Evolutionary conservation across 2,329 filamentous ascomycete genomes (phyloP).

Genomic region (Xylariaceae sp.): DNA sequence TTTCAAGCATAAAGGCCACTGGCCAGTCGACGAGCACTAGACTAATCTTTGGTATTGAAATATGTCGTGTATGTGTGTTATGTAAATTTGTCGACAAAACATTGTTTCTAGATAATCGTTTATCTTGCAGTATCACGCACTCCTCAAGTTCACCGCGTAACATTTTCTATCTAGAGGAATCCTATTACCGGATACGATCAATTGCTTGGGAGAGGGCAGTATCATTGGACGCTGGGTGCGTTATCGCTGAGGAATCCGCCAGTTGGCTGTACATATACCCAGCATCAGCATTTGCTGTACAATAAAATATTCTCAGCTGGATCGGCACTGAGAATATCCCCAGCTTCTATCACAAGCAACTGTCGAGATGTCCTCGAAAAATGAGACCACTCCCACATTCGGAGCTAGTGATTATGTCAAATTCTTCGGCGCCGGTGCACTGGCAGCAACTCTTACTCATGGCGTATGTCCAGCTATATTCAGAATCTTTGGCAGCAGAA

Average conservation of each 20-base stretch:
- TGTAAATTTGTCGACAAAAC: no score
- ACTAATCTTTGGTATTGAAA: no score
- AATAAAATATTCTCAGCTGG: no score
- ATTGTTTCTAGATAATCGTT: no score
- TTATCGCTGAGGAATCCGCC: conserved; percentile 33
- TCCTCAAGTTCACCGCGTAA: no score
- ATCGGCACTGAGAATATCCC: not conserved
- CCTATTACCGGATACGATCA: no score
- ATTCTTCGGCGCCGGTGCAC: conserved; percentile 59
- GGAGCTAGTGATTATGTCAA: conserved; percentile 53
- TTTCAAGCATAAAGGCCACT: not conserved
- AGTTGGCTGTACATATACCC: not conserved
- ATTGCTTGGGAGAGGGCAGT: no score
- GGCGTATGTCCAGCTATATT: conserved; percentile 46
- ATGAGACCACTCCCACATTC: conserved; percentile 47
- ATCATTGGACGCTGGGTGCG: not conserved
- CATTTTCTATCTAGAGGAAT: no score
- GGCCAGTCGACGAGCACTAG: not conserved
- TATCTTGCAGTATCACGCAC: no score
- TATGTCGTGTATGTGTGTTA: no score
- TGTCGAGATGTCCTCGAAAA: conserved; percentile 28
- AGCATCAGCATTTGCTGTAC: no score
- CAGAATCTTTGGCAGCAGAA: not conserved
- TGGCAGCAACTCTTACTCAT: conserved; percentile 58
- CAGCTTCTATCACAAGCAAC: not conserved